Evolutionary conservation across 2,329 filamentous ascomycete genomes (phyloP), one percentile per base, ranked within the genome.

Genomic region (Trichoderma lentiforme): DNA sequence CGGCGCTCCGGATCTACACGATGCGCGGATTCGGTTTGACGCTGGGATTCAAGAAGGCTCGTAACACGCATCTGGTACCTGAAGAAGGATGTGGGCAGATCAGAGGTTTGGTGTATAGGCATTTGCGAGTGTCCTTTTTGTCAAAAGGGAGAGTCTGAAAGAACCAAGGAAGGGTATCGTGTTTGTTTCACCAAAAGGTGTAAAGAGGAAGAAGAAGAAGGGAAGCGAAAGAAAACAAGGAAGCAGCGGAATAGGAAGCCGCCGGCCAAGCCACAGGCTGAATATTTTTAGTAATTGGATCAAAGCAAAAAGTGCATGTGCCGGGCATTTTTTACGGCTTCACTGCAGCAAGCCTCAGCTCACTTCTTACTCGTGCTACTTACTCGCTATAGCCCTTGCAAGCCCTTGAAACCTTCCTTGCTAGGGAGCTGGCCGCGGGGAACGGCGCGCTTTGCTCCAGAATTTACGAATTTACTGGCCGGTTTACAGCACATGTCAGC

Each of bases 1-100:
- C 87, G 87, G 78, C 87, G 87, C 83, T 89, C 85, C 73, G 87
- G 86, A 83, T 89, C 87, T 77, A 85, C 86, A 78, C 87, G 87
- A 76, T 82, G 82, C 79, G 86, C 83, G 76, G 83, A 84, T 76
- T 86, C 82, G 79, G 84, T 82, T 79, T 84, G 84, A 79, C 83
- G 83, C 76, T 85, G 82, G 74, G 83, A 81, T 79, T 84, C 82
- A 79, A 85, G 83, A 80, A 83, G 82, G 82, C 82, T 84, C 76
- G 84, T 82, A 78, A 84, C 79, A 81, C 85, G 86, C 87, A 89
- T 89, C 86, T 88, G 87, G 85, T 83, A 83, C 78, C 83, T 84
- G 81, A 86, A 86, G 78, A 85, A 85, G 77, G 84, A 84, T 76
- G 84, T 76, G 76, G 75, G 81, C 76, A 83, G 82, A 80, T 83